Conservation (phyloP, 164 flowering plant species). For the Piper betle region DNA sequence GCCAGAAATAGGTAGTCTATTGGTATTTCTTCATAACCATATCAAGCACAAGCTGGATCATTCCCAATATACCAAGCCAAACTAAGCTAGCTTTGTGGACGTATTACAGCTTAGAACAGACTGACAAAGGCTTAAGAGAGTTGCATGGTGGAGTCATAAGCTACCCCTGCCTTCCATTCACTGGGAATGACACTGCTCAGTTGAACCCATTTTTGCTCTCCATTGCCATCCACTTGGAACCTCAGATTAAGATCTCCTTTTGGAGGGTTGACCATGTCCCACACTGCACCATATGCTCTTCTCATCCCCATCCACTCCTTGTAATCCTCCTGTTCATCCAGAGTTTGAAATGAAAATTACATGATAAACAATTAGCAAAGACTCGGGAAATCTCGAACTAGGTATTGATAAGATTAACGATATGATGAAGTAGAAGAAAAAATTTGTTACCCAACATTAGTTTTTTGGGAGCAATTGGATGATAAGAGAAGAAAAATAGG, state of each 20-base stretch:
- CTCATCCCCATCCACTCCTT: slow-evolving; percentile 62
- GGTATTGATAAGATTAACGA: too few relatives aligned
- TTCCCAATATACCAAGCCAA: too few relatives aligned
- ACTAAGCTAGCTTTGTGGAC: too few relatives aligned
- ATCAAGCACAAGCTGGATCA: too few relatives aligned
- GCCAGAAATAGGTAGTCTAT: too few relatives aligned
- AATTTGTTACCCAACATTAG: too few relatives aligned
- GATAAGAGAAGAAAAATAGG: too few relatives aligned
- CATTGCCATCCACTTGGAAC: slow-evolving; percentile 34
- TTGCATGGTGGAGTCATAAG: slow-evolving; percentile 45
- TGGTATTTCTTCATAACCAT: too few relatives aligned
- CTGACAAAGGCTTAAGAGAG: slow-evolving; percentile 13
- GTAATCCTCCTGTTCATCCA: slow-evolving; percentile 42
- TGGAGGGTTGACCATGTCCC: slow-evolving; percentile 31
- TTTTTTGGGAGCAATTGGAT: too few relatives aligned
- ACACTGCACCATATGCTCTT: slow-evolving; percentile 43
- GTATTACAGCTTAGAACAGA: neutral
- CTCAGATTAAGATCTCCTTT: slow-evolving; percentile 34
- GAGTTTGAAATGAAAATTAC: neutral
- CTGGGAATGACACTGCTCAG: slow-evolving; percentile 32
- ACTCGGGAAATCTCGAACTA: too few relatives aligned
- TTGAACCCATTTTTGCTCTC: slow-evolving; percentile 35
- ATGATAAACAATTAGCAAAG: too few relatives aligned
- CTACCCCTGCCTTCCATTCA: slow-evolving; percentile 62
- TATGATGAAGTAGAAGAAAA: too few relatives aligned